A percentile compares a stretch with the other conserved stretches of the same genome.
These are phyloP conservation scores for Fragaria nilgerrensis DNA, from an alignment of 306 rosid genomes.

Conservation along the genomic window DNA sequence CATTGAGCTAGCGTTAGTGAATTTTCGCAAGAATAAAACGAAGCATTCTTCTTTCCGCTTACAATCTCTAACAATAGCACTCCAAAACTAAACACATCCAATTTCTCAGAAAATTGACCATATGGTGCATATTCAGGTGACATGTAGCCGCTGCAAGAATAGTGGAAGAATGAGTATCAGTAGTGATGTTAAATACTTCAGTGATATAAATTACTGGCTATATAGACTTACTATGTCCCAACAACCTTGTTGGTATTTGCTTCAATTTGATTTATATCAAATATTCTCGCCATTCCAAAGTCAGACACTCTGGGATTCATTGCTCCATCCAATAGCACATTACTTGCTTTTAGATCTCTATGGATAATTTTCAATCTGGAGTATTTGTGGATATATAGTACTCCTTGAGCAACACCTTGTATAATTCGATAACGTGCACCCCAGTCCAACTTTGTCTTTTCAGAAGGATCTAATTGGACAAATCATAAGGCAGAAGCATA, in stretches of 20 bases:
- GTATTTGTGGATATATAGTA: no score
- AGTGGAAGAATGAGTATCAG: neutral
- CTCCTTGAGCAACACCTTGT: neutral
- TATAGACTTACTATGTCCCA: constrained; percentile 25
- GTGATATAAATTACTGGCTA: no score
- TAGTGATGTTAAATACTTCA: neutral
- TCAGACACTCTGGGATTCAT: constrained; percentile 21
- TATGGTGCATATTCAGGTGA: constrained; percentile 10
- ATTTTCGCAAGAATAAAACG: constrained; percentile 1
- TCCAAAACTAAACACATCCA: no score
- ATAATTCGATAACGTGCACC: constrained; percentile 33
- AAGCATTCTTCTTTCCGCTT: constrained; percentile 25
- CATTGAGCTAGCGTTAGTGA: constrained; percentile 1
- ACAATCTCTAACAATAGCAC: constrained; percentile 24
- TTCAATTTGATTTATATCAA: constrained; percentile 10
- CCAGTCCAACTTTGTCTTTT: constrained; percentile 28
- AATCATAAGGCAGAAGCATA: neutral
- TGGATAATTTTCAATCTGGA: neutral
- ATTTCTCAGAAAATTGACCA: no score
- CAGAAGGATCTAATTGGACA: neutral
- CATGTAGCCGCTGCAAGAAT: no score
- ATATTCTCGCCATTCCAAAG: constrained; percentile 21
- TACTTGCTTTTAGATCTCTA: constrained; percentile 29
- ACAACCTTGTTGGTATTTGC: constrained; percentile 15
- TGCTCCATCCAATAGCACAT: constrained; percentile 6